Conservation (phyloP, 495 filamentous ascomycete genomes). For the Rostrohypoxylon terebratum region DNA sequence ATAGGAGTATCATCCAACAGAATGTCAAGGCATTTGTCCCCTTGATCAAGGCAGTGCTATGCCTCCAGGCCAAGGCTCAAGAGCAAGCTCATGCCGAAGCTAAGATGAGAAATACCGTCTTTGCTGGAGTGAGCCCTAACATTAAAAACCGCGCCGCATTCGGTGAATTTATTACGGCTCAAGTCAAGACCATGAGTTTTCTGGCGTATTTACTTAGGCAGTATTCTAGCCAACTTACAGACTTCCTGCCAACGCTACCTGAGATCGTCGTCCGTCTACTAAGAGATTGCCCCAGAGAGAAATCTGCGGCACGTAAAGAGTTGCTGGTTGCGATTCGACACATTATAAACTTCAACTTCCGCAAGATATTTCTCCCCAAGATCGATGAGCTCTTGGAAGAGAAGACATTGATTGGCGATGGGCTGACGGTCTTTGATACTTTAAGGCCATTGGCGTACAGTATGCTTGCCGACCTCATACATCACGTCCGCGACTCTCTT, state of each 20-base stretch:
- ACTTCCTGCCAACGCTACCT: conserved; percentile 89
- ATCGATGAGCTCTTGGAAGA: conserved; percentile 97
- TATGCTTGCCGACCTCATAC: conserved; percentile 97
- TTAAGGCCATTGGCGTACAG: conserved; percentile 97
- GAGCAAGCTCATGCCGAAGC: conserved; percentile 91
- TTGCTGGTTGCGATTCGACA: conserved; percentile 95
- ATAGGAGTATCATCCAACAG: conserved; percentile 77
- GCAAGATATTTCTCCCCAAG: conserved; percentile 92
- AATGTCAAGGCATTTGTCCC: conserved; percentile 96
- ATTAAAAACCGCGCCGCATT: conserved; percentile 96
- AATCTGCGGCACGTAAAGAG: conserved; percentile 93
- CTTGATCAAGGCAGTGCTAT: conserved; percentile 88
- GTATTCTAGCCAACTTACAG: conserved; percentile 86
- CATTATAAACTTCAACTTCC: conserved; percentile 99
- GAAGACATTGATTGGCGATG: conserved; percentile 92
- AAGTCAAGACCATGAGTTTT: conserved; percentile 99
- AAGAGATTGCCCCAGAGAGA: conserved; percentile 93
- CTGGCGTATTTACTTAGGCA: conserved; percentile 91
- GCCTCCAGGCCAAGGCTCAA: conserved; percentile 92
- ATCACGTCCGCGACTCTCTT: conserved; percentile 91
- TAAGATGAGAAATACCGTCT: conserved; percentile 76
- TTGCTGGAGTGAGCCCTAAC: conserved; percentile 91
- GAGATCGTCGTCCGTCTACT: conserved; percentile 91
- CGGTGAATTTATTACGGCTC: conserved; percentile 96
- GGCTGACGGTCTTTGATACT: conserved; percentile 94